Evolutionary conservation across 257 asterid genomes (phyloP).

Genomic region (Solanum megistacrolobum): DNA sequence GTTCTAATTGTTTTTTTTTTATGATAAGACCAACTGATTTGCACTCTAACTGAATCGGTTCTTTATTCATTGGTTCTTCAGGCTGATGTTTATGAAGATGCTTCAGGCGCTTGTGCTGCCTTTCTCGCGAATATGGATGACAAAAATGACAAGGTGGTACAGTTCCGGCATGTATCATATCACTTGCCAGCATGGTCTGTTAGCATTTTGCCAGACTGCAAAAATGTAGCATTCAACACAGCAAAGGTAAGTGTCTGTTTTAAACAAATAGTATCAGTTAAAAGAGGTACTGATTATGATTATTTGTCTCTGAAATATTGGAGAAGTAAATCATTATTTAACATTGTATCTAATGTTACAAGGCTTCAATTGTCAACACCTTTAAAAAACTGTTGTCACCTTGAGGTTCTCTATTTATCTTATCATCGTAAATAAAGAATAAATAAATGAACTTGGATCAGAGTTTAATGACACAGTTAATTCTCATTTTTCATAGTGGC

Average conservation of each 20-base stretch:
- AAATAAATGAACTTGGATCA: neutral
- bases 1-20: neutral
- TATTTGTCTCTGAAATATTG: neutral
- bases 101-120: constrained; percentile 68
- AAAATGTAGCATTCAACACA: constrained; percentile 72
- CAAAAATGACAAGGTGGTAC: constrained; percentile 43
- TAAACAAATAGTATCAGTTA: neutral
- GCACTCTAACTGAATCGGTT: neutral
- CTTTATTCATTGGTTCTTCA: constrained; percentile 17
- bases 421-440: neutral
- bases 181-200: constrained; percentile 90
- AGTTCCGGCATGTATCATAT: constrained; percentile 54
- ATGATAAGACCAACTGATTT: neutral
- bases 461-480: neutral
- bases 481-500: neutral
- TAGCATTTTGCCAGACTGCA: constrained; percentile 85
- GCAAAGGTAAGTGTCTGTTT: constrained; percentile 54
- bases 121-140: constrained; percentile 75
- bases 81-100: constrained; percentile 78
- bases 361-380: neutral
- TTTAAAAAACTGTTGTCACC: neutral
- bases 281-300: neutral
- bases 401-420: neutral
- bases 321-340: neutral
- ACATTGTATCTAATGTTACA: neutral